Evolutionary conservation across 768 basidiomycete genomes (phyloP), one percentile per base, ranked within the genome.

Genomic region (Boletus reticuloceps): DNA sequence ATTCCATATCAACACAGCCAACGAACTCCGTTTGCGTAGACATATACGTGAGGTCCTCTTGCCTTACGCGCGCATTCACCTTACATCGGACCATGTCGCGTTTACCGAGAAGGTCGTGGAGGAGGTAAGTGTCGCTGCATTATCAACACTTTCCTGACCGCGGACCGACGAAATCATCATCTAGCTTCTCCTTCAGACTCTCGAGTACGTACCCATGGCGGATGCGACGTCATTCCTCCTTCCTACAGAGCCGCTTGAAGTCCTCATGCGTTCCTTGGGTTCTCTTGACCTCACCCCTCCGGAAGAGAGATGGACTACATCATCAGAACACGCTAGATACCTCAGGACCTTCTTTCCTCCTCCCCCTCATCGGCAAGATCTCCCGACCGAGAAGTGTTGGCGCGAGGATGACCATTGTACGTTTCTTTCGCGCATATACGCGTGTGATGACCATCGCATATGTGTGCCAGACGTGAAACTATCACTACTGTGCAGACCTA

Each of bases 21-120:
- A 37, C 19, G 66, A 69, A 25, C 56, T 64, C 47, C 67, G 60
- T 54, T 50, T 68, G 58, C 66, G 65, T 36, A 58, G 58, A 44
- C 85, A 86, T 62, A 80, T 88, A 53, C 81, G 76, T 39, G 69
- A 76, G 36, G 66, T 85, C 29, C 74, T 88, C 29, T 70, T 81
- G 29, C 73, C 78, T 40, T 89, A 88, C 60, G 78, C 73, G 8
- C 74, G 74, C 36, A 68, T 64, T 17, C 79, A 89, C 66, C 68
- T 85, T 32, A 80, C 83, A 0, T 78, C 70, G 51, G 76, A 86
- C 63, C 79, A 88, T 63, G 68, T 82, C 42, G 64, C 73, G 14
- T 82, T 79, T 61, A 86, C 85, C 5, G 74, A 81, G 55, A 65
- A 71, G 52, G 73, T 76, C 3, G 78, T 82, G 16, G 61, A 75